Conservation (phyloP, 2,329 filamentous ascomycete species). For the Colletotrichum sp. region DNA sequence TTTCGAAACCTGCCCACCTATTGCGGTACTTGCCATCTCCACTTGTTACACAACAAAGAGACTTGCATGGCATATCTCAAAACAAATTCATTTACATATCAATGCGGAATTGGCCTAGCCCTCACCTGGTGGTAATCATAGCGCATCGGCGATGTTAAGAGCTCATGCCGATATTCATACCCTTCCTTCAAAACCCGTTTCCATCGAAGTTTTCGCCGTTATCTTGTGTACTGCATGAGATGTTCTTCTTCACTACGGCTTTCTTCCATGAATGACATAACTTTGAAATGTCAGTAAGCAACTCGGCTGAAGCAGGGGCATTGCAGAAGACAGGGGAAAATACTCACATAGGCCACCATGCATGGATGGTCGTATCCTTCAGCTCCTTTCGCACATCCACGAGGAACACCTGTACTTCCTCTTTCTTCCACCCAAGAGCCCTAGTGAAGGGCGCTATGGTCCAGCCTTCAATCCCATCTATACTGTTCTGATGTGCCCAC, state of each 20-base stretch:
- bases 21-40: neutral
- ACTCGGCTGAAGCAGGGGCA: neutral
- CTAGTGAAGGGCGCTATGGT: conserved; percentile 39
- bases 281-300: neutral
- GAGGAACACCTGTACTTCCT: conserved; percentile 37
- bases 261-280: neutral
- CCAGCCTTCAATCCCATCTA: conserved; percentile 37
- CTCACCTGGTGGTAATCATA: neutral
- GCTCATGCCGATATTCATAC: neutral
- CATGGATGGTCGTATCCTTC: conserved; percentile 36
- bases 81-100: neutral
- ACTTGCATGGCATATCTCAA: neutral
- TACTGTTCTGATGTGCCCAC: conserved; percentile 35
- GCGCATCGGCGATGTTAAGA: neutral
- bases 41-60: neutral
- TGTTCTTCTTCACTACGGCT: neutral
- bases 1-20: neutral
- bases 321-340: neutral
- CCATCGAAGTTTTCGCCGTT: neutral
- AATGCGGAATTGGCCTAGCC: neutral
- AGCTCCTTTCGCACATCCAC: conserved; percentile 36
- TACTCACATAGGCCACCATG: conserved; percentile 42
- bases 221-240: neutral
- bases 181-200: neutral
- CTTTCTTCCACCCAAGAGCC: conserved; percentile 33